Evolutionary conservation across 495 filamentous ascomycete species (phyloP).

Genomic region (Tuber umbilicatum): DNA sequence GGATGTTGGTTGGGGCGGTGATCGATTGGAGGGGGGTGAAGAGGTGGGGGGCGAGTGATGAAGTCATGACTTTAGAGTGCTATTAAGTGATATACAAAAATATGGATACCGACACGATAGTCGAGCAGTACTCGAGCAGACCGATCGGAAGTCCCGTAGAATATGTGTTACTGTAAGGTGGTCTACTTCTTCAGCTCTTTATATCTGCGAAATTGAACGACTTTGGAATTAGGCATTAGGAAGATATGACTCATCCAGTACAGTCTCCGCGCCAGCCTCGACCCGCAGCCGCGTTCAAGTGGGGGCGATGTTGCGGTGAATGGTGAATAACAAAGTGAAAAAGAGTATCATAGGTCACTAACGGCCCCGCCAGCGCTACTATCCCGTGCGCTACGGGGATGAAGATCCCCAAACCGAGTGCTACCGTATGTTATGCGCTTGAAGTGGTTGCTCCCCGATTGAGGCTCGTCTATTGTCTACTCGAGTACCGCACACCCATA

Average conservation of each 20-base stretch:
- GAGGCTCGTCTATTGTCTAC: neutral
- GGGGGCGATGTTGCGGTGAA: neutral
- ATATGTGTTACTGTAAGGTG: neutral
- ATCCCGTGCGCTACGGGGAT: neutral
- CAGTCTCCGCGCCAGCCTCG: neutral
- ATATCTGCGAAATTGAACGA: neutral
- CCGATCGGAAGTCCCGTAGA: neutral
- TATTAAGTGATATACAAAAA: neutral
- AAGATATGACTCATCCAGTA: neutral
- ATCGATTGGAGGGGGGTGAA: slow-evolving; percentile 10
- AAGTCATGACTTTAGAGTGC: neutral
- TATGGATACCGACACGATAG: neutral
- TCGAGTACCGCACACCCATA: no score
- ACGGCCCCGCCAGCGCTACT: neutral
- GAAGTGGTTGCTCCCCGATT: neutral
- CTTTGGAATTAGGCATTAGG: neutral
- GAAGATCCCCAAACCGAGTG: neutral
- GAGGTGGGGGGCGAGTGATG: neutral
- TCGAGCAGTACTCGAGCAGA: neutral
- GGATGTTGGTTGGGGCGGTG: neutral
- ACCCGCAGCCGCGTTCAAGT: neutral
- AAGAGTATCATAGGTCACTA: neutral
- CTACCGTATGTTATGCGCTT: neutral
- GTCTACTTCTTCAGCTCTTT: neutral
- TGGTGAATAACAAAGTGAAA: neutral